Evolutionary conservation across 345 rosid genomes (phyloP).

Genomic region (Citrus reticulata): DNA sequence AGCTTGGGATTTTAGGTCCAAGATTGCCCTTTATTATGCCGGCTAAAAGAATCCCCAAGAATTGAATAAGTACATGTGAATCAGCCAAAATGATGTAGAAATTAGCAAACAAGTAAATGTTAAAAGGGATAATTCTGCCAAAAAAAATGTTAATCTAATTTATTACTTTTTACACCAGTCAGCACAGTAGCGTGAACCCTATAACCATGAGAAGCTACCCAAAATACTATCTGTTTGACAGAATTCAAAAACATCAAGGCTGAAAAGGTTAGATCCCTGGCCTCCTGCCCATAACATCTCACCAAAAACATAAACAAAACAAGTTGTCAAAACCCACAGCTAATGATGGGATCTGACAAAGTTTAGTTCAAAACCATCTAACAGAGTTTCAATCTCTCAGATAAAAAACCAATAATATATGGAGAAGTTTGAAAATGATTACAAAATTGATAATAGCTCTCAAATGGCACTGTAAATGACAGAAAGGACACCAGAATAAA

Average conservation of each 20-base stretch:
- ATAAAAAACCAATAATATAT: neutral
- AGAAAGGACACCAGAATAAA: no score
- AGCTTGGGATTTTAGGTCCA: slow-evolving; percentile 37
- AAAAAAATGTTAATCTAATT: neutral
- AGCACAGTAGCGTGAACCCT: neutral
- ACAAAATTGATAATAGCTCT: neutral
- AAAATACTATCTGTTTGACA: neutral
- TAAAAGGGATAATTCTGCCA: neutral
- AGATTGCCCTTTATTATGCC: slow-evolving; percentile 33
- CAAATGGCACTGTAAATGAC: neutral
- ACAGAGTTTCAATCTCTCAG: neutral
- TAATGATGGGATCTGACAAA: neutral
- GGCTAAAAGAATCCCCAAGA: slow-evolving; percentile 21
- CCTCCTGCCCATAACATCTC: neutral
- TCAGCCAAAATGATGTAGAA: neutral
- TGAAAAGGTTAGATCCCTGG: neutral
- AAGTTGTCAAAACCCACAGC: neutral
- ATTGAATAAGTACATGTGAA: neutral
- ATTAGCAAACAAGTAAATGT: neutral
- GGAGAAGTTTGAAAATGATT: neutral
- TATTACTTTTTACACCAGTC: neutral
- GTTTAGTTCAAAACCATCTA: neutral
- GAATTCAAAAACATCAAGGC: neutral
- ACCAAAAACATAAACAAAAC: neutral
- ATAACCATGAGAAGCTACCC: neutral